Evolutionary conservation across 1,139 yeast genomes (phyloP), one percentile per base, ranked within the genome.

Genomic region (Candida sanyaensis): DNA sequence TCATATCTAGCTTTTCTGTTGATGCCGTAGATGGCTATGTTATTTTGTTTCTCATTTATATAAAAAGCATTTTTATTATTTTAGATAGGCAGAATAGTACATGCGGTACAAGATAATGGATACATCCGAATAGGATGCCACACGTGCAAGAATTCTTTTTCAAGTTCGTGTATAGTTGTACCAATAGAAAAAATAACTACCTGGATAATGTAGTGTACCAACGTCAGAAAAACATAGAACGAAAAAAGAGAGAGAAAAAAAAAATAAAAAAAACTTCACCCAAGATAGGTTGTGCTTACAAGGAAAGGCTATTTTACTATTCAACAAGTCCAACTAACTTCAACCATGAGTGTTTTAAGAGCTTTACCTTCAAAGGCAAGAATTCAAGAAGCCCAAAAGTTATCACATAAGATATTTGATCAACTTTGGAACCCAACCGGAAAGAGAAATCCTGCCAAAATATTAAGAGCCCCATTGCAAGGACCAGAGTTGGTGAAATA

Each of bases 401-500:
- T 68, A 24, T 57, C 66, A 39, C 66, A 71, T 9, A 57, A 61
- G 31, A 70, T 71, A 37, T 71, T 71, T 50, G 71, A 68, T 31
- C 64, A 66, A 41, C 50, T 55, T 28, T 68, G 68, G 68, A 91
- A 91, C 66, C 97, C 97, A 24, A 70, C 75, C 3, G 73, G 77
- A 39, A 69, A 72, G 47, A 81, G 96, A 62, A 88, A 89, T 29
- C 97, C 97, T 33, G 72, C 91, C 43, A 86, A 87, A 63, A 82
- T 88, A 33, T 76, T 91, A 53, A 77, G 86, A 44, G 80, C 84
- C 43, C 86, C 89, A 36, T 78, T 91, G 53, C 83, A 80, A 61
- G 98, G 98, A 31, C 89, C 88, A 29, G 73, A 82, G 36, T 66
- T 89, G 43, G 83, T 83, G 45, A 72, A 79, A 53, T 91, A 90